phyloP scores from a whole-genome alignment of 1,139 yeast genomes.

The Geotrichum reessii region DNA sequence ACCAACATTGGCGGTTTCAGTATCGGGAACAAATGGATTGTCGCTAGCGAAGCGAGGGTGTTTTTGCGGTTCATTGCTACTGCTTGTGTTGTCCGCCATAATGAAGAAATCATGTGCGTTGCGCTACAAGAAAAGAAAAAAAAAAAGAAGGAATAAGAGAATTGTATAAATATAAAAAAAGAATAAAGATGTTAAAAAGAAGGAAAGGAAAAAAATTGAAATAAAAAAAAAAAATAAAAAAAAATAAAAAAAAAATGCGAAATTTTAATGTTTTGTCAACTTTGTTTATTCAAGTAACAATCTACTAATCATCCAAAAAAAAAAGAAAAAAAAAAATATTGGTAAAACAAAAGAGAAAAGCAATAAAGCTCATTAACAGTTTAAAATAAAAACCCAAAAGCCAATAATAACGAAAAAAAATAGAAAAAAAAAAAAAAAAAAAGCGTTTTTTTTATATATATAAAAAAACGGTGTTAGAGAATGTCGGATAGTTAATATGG shows the following conservation, averaged over 20 bases:
- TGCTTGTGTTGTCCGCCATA: background rate
- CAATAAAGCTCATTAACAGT: too few relatives aligned
- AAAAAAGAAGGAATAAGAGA: background rate
- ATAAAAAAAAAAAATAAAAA: background rate
- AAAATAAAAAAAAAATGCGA: background rate
- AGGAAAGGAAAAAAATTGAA: background rate
- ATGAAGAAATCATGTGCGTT: background rate
- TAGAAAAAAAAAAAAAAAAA: too few relatives aligned
- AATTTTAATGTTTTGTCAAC: background rate
- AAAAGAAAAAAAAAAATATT: background rate
- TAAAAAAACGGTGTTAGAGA: too few relatives aligned
- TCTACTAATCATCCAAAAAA: background rate
- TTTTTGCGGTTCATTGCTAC: background rate
- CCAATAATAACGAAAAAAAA: too few relatives aligned
- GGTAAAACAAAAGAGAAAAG: too few relatives aligned
- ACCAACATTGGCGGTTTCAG: background rate
- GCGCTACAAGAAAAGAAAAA: background rate
- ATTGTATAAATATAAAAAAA: background rate
- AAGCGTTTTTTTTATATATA: too few relatives aligned
- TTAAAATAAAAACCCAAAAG: too few relatives aligned
- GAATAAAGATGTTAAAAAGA: slow-evolving; percentile 1
- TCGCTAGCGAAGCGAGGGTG: background rate
- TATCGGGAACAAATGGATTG: background rate
- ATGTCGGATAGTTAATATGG: too few relatives aligned
- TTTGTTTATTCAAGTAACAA: background rate